Evolutionary conservation across 306 rosid genomes (phyloP), one percentile per base, ranked within the genome.

Genomic region (Malus fusca): DNA sequence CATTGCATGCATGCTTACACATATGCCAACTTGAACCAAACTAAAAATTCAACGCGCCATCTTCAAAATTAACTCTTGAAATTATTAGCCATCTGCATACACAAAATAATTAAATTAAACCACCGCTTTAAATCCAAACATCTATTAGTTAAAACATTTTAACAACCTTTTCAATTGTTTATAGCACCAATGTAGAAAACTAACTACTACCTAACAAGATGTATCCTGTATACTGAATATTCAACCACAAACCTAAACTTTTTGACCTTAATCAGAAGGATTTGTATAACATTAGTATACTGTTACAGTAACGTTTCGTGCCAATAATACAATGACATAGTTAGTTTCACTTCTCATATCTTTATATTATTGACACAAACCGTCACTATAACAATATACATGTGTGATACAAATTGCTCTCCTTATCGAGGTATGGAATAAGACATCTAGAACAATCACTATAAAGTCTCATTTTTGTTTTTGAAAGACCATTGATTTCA

Each of bases 251-350:
- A 62, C 60, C 22, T 44, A 74, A 19, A 4, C 3, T 26, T 72
- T 8, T 72, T 22, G 6, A 43, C 12, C 56, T 48, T 48, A 17
- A 48, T 18, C 0, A 48, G 8, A 15, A 15, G 2, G 18, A 15
- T 14, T 48, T 48, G 19, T 5, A 46, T 1, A 5, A 4, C 15
- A 46, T 8, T 1, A 13, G 7, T 14, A 4, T 4, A 4, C 1
- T 14, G 3, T 15, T 1, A 48, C 8, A 2, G 6, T 48, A 48
- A 0, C 0, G 6, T 48, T 48, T 15, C 0, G 0, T 48, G 3
- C 3, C 18, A 48, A 48, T 48, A 14, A 48, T 40, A 40, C 11
- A 40, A 40, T 40, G 3, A 40, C 0, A 40, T 40, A n/a, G 43
- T 8, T 40, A 40, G 0, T 40, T 40, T 40, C 3, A 40, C 0